Percentiles rank a stretch among this genome's conserved stretches.
phyloP scores from a whole-genome alignment of 495 filamentous ascomycete species.

The Penicillium macrosclerotiorum region DNA sequence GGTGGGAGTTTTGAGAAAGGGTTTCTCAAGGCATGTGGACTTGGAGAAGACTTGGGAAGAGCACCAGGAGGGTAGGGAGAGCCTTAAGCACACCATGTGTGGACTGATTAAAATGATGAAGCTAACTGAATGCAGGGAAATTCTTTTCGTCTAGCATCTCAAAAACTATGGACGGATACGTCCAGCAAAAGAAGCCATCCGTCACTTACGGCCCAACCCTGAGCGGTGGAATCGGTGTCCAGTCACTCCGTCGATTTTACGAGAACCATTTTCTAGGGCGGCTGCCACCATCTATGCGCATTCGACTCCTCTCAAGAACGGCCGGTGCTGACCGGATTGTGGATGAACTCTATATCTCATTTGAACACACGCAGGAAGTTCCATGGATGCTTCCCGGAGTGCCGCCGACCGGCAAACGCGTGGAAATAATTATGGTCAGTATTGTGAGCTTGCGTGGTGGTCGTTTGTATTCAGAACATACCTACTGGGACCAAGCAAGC shows the following conservation, averaged over 20 bases:
- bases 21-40: slow-evolving; percentile 58
- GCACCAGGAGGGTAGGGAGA: slow-evolving; percentile 50
- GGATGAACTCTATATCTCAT: slow-evolving; percentile 57
- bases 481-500: slow-evolving; percentile 85
- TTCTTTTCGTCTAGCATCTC: slow-evolving; percentile 44
- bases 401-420: slow-evolving; percentile 62
- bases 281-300: slow-evolving; percentile 63
- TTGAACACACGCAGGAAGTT: slow-evolving; percentile 69
- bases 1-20: slow-evolving; percentile 49
- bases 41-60: slow-evolving; percentile 59
- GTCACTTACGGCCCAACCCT: slow-evolving; percentile 58
- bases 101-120: too few relatives aligned
- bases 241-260: slow-evolving; percentile 70
- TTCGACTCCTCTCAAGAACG: slow-evolving; percentile 73
- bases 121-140: slow-evolving; percentile 30
- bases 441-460: slow-evolving; percentile 74
- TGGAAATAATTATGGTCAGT: slow-evolving; percentile 70
- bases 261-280: slow-evolving; percentile 68
- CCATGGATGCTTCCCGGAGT: slow-evolving; percentile 83
- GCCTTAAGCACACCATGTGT: too few relatives aligned
- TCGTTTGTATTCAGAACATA: slow-evolving; percentile 75
- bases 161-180: slow-evolving; percentile 55
- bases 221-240: slow-evolving; percentile 71
- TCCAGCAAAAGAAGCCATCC: slow-evolving; percentile 45
- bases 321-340: slow-evolving; percentile 59